Evolutionary conservation across 805 yeast genomes (phyloP), one percentile per base, ranked within the genome.

Genomic region (Jamesozyma lodderae): DNA sequence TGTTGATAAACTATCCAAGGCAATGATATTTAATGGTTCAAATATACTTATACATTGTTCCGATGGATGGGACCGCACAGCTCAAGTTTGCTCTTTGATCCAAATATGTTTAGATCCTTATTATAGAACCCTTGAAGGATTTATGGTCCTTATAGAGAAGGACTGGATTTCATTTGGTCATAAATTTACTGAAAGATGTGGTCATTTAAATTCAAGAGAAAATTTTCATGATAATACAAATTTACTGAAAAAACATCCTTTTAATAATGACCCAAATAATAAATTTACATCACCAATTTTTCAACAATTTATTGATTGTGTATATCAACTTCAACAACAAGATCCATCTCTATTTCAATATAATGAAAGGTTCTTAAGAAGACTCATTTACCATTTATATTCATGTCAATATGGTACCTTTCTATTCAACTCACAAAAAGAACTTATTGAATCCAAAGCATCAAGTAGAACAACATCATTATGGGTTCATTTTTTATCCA

Each of bases 1-100:
- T 0, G 81, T 87, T 0, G 88, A 83, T 40, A 70, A 82, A 25
- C 73, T 92, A 33, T 76, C 81, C 19, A 81, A 85, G 52, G 81
- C 90, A n/a, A 71, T 92, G 17, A 83, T 84, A 38, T 74, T 80
- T 49, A 85, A 86, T 58, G 76, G 79, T 44, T 81, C 92, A 15
- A 94, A 90, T 57, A 70, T 90, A 4, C 56, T 92, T 8, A 72
- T 92, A 6, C 98, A 92, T 63, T 92, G 98, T 57, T 86, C 96
- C 1, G 98, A 92, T 64, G 98, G 98, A 1, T 92, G 98, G 98
- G 98, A 92, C 56, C 68, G 98, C 41, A 92, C 98, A 0, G 77
- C 96, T 0, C 97, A 92, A 55, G 74, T 88, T 1, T 72, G 87
- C 5, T 80, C 95, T 2, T 63, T 92, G 43, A 75, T 88, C 18